Base-by-base conservation (phyloP, 495 filamentous ascomycete genomes). In the Beverwykella pulmonaria region DNA sequence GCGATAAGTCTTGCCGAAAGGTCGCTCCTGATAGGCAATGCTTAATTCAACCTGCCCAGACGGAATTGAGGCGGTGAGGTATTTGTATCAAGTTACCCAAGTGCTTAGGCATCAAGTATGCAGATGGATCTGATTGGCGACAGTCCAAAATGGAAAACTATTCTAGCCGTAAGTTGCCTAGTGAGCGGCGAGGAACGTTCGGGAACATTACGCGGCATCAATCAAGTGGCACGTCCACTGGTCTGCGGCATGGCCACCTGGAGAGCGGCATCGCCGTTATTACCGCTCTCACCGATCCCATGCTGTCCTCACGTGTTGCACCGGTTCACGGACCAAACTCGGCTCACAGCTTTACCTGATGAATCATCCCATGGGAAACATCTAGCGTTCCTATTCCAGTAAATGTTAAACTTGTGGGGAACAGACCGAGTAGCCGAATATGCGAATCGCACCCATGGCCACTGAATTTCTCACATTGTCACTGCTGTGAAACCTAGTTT, bases 331-430 rank as follows among this genome's bases (percentile, higher is more conserved):
- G 47, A 50, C 58, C 26, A 52, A 52, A 32, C 6, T 50, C 44
- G 58, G 41, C 25, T 39, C 27, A 23, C n/a, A 20, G 14, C 29
- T 14, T 27, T 20, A 20, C 6, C 26, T 22, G 61, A 56, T 64
- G 52, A 64, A 49, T 64, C 61, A 64, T 56, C 53, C 30, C 19
- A 41, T 34, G 9, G 4, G 36, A 44, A 57, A 25, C 39, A 8
- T 20, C 48, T 55, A 54, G 48, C 48, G 32, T 55, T 27, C 61
- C 61, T 49, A 49, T 26, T 56, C 17, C 22, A 34, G 61, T 57
- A 56, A 7, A 57, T 64, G 61, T 56, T 64, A 64, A 57, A 8
- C 4, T 23, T 1, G 5, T 50, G 20, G 22, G 8, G 2, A 5
- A 44, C 17, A 7, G 5, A 4, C 52, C 52, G 52, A 55, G 30